Percentiles rank a stretch among this genome's conserved stretches.
Conservation (phyloP, 73 alveolate genomes). For the Breviolum minutum region DNA sequence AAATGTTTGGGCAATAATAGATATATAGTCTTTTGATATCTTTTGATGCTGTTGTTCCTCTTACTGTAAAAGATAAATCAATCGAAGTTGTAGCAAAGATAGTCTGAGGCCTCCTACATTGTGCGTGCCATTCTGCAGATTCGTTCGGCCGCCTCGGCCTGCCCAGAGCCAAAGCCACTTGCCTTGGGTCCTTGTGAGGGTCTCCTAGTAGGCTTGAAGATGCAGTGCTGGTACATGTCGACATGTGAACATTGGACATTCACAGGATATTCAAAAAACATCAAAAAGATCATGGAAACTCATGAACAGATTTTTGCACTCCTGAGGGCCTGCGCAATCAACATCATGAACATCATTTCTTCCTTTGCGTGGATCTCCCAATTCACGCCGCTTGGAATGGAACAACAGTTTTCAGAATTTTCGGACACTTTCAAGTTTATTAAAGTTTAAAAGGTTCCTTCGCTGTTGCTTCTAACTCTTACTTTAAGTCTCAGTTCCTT, state of each 20-base stretch:
- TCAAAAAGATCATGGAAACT: too few species aligned
- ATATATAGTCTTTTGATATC: neutral
- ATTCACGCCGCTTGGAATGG: conserved; percentile 8
- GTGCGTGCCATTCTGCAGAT: conserved; percentile 69
- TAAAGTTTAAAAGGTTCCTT: neutral
- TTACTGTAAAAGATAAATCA: neutral
- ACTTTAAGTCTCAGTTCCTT: neutral
- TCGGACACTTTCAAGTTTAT: neutral
- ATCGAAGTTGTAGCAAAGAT: neutral
- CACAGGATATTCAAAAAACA: too few species aligned
- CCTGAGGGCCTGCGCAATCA: conserved; percentile 25
- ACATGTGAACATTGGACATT: too few species aligned
- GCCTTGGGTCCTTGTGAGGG: neutral
- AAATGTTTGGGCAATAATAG: neutral
- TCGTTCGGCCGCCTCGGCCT: conserved; percentile 53
- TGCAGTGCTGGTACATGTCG: too few species aligned
- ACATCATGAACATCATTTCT: conserved; percentile 13
- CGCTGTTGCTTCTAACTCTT: neutral
- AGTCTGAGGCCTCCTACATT: conserved; percentile 21
- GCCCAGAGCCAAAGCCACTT: conserved; percentile 59
- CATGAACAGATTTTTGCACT: too few species aligned
- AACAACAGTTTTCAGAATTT: neutral
- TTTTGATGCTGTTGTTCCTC: neutral
- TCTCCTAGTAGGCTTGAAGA: too few species aligned
- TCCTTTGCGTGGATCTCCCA: conserved; percentile 43